Evolutionary conservation across 805 yeast genomes (phyloP), one percentile per base, ranked within the genome.

Genomic region (Nakazawaea sp.): DNA sequence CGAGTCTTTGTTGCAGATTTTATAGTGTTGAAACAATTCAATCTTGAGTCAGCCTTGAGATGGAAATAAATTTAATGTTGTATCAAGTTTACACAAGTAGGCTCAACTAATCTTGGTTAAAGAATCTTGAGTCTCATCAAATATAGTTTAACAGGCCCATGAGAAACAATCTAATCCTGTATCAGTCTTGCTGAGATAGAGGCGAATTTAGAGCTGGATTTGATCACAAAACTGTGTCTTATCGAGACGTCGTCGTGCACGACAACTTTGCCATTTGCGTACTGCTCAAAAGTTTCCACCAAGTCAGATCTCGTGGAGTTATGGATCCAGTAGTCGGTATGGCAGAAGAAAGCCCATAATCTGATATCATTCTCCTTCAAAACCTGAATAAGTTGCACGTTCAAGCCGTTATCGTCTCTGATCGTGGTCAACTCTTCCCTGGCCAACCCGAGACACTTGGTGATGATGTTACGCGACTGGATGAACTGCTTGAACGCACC

Each of bases 241-340:
- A 38, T 24, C 1, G n/a, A 13, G 6, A 27, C 25, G 21, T 38
- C 34, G 11, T 33, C 38, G n/a, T 30, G 31, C 11, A 38, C 15
- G 2, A 33, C 32, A 11, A 38, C 28, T 18, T n/a, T 5, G 8
- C 9, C 8, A 9, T 19, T 10, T 30, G 23, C 15, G 8, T 17
- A 25, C 18, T 10, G 4, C 18, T 21, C 23, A 18, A 23, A 20
- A 18, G 7, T n/a, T 23, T 7, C 24, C 26, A 37, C 27, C 18
- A 37, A 23, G 8, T 18, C n/a, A 1, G 7, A 5, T 20, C 41
- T 16, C 4, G 41, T 33, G 3, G 23, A 23, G 31, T 33, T 20
- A 18, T 33, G 30, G 13, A 38, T 26, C 41, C 41, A 38, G 23
- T 33, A 20, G 26, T 38, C 41, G 5, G 37, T 33, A 16, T 33